Evolutionary conservation across 192 early-diverging fungal species (phyloP), one percentile per base, ranked within the genome.

Genomic region (Backusella westeae): DNA sequence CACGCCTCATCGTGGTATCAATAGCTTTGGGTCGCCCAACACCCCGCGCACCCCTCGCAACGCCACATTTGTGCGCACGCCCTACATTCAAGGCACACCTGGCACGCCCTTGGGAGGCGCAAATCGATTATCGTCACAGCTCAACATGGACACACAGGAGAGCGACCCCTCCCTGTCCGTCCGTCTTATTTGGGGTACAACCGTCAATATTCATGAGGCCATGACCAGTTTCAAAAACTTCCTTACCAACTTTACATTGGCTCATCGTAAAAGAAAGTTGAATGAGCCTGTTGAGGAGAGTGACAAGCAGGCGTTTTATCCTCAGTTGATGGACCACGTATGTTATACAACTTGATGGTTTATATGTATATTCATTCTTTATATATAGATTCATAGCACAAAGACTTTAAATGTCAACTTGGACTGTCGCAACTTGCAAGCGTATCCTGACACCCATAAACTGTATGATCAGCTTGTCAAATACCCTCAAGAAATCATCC

Each of bases 401-500:
- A 87, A 91, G 74, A 79, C 78, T n/a, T 87, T 81, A 69, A 91
- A 88, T 78, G 80, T 99, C 69, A 99, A 99, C 83, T 83, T 99
- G 71, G 96, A 99, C 75, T 95, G 95, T 75, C 81, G 84, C 67
- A 97, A 99, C 72, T 80, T 99, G 6, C 77, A 87, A 6, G 87
- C 90, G 2, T 96, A 94, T 78, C 85, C 87, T 6, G 76, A 85
- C 7, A 82, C 87, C 39, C 72, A 81, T n/a, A 89, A 91, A 71
- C 84, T 99, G 46, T 97, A 97, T 84, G 78, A 91, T 75, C 93
- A 96, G 79, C 81, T 99, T 52, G 84, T 96, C 21, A 93, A 95
- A 42, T 99, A 97, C 82, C 97, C 97, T 12, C 93, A 96, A 59
- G 97, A 99, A 87, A 94, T 99, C 36, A 92, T 99, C 79, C 94